phyloP scores from a whole-genome alignment of 805 yeast species.

The Cyberlindnera japonica region DNA sequence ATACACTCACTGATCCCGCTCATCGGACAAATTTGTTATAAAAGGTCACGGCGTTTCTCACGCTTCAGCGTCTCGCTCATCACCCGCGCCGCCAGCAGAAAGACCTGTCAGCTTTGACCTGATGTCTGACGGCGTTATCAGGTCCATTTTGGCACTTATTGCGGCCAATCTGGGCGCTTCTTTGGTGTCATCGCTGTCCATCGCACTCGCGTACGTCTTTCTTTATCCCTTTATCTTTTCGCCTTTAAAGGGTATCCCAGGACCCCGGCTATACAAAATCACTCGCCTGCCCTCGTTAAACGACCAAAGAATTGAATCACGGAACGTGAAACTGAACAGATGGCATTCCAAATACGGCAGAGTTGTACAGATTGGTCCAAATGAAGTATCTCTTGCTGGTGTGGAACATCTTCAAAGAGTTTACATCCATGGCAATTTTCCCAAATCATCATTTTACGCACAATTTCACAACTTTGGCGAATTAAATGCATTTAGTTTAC shows the following conservation, averaged over 20 bases:
- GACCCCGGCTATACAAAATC: conserved; percentile 51
- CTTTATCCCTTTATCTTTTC: conserved; percentile 46
- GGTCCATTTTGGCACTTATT: not conserved
- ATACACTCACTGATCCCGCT: no score
- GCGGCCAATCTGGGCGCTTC: conserved; percentile 1
- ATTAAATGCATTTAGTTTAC: conserved; percentile 55
- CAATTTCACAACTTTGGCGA: conserved; percentile 58
- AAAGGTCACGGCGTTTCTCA: no score
- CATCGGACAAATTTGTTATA: no score
- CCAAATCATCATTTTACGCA: conserved; percentile 52
- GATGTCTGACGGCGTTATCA: not conserved
- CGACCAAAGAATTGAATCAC: conserved; percentile 42
- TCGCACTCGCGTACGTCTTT: conserved; percentile 29
- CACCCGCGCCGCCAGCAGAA: no score
- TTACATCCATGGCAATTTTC: conserved; percentile 53
- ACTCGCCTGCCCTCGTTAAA: conserved; percentile 39
- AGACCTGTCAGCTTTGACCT: no score
- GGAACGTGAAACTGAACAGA: conserved; percentile 45
- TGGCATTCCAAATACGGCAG: conserved; percentile 59
- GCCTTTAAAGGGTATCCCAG: conserved; percentile 52
- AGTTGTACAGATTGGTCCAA: conserved; percentile 57
- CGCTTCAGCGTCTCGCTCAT: no score
- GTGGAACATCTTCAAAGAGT: conserved; percentile 48
- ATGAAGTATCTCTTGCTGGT: conserved; percentile 57
- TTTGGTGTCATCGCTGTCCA: not conserved